A percentile compares a stretch with the other conserved stretches of the same genome.
These are phyloP conservation scores for Candolleomyces efflorescens DNA, from an alignment of 768 basidiomycete genomes.

Conservation along the genomic window DNA sequence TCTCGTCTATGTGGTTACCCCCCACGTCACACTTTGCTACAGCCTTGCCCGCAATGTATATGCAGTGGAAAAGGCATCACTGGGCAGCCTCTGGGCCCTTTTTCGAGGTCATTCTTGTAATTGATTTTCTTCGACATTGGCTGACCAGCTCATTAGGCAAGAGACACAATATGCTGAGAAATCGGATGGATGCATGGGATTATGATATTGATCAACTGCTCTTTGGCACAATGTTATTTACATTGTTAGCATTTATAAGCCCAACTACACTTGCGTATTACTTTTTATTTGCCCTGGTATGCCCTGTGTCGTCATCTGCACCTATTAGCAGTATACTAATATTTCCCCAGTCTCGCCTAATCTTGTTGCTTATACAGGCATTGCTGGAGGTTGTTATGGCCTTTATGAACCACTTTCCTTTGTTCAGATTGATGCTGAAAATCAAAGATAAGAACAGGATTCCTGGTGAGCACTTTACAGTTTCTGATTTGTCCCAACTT, in stretches of 20 bases:
- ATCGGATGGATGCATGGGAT: slow-evolving; percentile 85
- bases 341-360: slow-evolving; percentile 22
- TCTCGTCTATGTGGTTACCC: slow-evolving; percentile 33
- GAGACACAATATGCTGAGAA: slow-evolving; percentile 79
- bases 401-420: slow-evolving; percentile 88
- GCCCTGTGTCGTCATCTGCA: slow-evolving; percentile 3
- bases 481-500: background rate
- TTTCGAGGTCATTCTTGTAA: slow-evolving; percentile 63
- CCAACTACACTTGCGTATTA: slow-evolving; percentile 90
- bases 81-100: slow-evolving; percentile 78
- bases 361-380: slow-evolving; percentile 56
- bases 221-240: slow-evolving; percentile 90
- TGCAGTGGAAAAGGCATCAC: slow-evolving; percentile 49
- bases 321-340: slow-evolving; percentile 45
- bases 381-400: slow-evolving; percentile 60
- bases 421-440: slow-evolving; percentile 83
- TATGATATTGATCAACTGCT: slow-evolving; percentile 93
- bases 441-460: slow-evolving; percentile 80
- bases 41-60: slow-evolving; percentile 58
- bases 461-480: slow-evolving; percentile 50
- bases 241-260: slow-evolving; percentile 72
- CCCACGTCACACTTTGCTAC: slow-evolving; percentile 72
- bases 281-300: slow-evolving; percentile 66
- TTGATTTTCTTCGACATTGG: background rate
- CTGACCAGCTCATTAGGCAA: slow-evolving; percentile 54